Base-by-base conservation (phyloP, 1,139 yeast genomes). In the Pichiaceae sp. region DNA sequence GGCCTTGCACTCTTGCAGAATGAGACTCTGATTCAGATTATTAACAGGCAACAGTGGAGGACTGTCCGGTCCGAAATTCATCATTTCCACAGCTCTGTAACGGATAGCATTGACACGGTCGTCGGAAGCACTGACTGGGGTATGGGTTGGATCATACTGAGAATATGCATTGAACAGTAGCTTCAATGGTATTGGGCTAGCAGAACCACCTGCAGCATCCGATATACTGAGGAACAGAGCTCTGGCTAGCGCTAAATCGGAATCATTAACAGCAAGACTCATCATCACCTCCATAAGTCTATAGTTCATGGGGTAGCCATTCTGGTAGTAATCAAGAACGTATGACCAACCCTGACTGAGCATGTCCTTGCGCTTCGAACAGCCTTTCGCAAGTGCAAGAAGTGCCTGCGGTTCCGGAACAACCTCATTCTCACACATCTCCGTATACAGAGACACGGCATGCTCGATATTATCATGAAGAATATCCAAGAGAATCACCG, bases 1-100 rank as follows among this genome's bases (percentile, higher is more conserved):
- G 0, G 97, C 97, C 39, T 75, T 68, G 0, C 93, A 76, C 58
- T 89, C 97, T 0, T 82, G 78, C 35, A 83, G 42, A 1, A 84
- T 62, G 43, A 76, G 21, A 48, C 54, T 47, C 1, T 55, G 49
- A 11, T 80, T 55, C 17, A 53, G 34, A 7, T 66, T 66, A 2
- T 62, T 52, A 1, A 68, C 42, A 0, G 96, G 96, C 32, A 87
- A 60, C 43, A 86, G 66, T 2, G 96, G 96, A 9, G 85, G 72
- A 1, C 56, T 59, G 32, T 52, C 52, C 40, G 53, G 55, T 7
- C 40, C 35, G 36, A 51, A 57, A 29, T 50, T 52, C 16, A 50
- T 42, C 23, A 50, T 32, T 20, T 48, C 53, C 19, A 56, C 32
- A 1, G 56, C 46, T 30, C 52, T 47, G 2, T 42, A 42, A 20